Conservation (phyloP, 2,329 filamentous ascomycete species). For the Sporothrix pallida region DNA sequence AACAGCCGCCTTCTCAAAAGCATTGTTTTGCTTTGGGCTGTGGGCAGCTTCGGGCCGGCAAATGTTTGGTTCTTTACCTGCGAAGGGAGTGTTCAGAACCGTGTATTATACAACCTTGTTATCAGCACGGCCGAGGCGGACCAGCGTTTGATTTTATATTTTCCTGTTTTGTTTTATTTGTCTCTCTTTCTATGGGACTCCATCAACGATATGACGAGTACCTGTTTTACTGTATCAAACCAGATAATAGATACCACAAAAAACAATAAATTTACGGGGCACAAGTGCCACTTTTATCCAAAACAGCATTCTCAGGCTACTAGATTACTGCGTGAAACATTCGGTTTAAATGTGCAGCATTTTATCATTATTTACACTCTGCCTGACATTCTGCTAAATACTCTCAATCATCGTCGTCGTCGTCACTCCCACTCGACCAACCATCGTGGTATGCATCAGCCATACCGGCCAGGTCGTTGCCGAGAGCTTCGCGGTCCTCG, state of each 20-base stretch:
- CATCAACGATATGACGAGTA: constrained; percentile 66
- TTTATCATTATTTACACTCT: neutral
- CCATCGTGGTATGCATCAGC: constrained; percentile 88
- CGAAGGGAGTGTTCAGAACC: neutral
- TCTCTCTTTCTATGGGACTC: neutral
- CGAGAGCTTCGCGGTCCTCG: constrained; percentile 83
- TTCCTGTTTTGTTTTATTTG: constrained; percentile 12
- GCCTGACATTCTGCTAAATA: neutral
- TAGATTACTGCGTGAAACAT: too few relatives aligned
- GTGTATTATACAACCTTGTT: neutral
- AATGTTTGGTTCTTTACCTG: neutral
- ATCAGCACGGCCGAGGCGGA: neutral
- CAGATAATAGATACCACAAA: constrained; percentile 16
- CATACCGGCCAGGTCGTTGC: constrained; percentile 80
- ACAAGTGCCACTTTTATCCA: neutral
- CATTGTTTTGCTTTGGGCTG: neutral
- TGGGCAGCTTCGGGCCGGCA: neutral
- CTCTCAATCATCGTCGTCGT: constrained; percentile 64
- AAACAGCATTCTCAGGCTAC: too few relatives aligned
- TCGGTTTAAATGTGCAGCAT: neutral
- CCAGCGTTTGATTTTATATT: neutral
- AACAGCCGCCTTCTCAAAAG: too few relatives aligned
- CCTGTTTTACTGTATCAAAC: constrained; percentile 1
- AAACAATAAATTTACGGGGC: constrained; percentile 15
- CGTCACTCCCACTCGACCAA: constrained; percentile 78